Evolutionary conservation across 192 early-diverging fungal genomes (phyloP), one percentile per base, ranked within the genome.

Genomic region (Entophlyctis helioformis): DNA sequence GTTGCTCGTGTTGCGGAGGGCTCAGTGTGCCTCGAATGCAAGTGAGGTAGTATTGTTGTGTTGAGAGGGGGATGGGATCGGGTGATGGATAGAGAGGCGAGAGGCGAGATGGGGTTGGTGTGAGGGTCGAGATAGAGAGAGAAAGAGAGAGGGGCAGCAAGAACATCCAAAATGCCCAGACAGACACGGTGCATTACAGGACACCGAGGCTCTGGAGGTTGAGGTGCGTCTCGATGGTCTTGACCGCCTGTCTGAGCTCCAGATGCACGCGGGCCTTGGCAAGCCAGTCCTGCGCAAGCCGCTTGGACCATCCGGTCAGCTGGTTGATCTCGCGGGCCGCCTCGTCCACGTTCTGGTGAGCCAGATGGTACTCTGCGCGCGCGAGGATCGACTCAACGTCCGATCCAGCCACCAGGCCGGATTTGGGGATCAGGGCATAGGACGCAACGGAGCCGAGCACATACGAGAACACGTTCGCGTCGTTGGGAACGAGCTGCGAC

Each of bases 271-370:
- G 77, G 0, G 89, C 86, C 24, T 73, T 66, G 23, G 62, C 58
- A 22, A 97, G 65, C 94, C 94, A 97, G 64, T 91, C 94, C 59
- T 69, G 55, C 15, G 88, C 83, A 39, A 97, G 62, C 52, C 63
- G 67, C 61, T 84, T 83, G 13, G 85, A 75, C 94, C 94, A 97
- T 8, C 94, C 91, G 35, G 61, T 77, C 38, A 97, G 65, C 62
- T 91, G 89, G 65, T 95, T 95, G 48, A 95, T 59, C 58, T 97
- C 91, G 53, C 94, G 74, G 12, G 85, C 63, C 10, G 91, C 91
- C 45, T 64, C 63, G 36, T 95, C 91, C 44, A 97, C 57, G 60
- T 97, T 85, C 19, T 77, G 74, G 42, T 74, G 71, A 42, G 67
- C 49, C 44, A 97, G 63, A 59, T 84, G 82, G 60, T 78, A 76